phyloP scores from a whole-genome alignment of 495 filamentous ascomycete genomes.

The Penicillium steckii region DNA sequence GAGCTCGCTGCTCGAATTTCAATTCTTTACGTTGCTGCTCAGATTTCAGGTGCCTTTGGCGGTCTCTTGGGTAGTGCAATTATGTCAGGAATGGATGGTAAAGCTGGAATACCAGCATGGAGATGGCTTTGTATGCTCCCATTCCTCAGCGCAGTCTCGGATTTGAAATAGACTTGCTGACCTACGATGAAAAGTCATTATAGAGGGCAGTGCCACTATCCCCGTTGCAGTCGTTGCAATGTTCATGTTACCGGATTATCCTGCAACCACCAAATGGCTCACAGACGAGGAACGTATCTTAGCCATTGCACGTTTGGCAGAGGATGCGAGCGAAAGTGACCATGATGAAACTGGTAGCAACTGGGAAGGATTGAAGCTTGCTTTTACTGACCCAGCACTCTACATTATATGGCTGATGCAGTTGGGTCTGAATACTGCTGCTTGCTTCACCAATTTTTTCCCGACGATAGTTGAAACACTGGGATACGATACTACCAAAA shows the following conservation, averaged over 20 bases:
- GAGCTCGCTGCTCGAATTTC: slow-evolving; percentile 47
- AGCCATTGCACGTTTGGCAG: slow-evolving; percentile 37
- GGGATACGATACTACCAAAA: slow-evolving; percentile 32
- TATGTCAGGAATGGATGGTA: slow-evolving; percentile 29
- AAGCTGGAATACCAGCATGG: slow-evolving; percentile 34
- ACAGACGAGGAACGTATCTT: slow-evolving; percentile 35
- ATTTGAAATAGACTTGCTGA: background rate
- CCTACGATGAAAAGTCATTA: slow-evolving; percentile 11
- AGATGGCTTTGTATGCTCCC: slow-evolving; percentile 38
- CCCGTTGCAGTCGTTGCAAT: slow-evolving; percentile 27
- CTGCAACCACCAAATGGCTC: slow-evolving; percentile 36
- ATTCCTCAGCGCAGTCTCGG: background rate
- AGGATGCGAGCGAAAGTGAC: slow-evolving; percentile 33
- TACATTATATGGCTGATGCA: slow-evolving; percentile 39
- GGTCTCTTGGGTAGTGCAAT: slow-evolving; percentile 52
- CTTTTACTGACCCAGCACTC: slow-evolving; percentile 38
- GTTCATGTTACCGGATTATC: slow-evolving; percentile 37
- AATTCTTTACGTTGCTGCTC: slow-evolving; percentile 56
- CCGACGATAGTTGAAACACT: slow-evolving; percentile 41
- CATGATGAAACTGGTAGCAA: slow-evolving; percentile 35
- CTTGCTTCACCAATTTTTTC: slow-evolving; percentile 46
- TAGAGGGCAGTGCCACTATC: slow-evolving; percentile 31
- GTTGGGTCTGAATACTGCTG: slow-evolving; percentile 36
- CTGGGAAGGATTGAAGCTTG: slow-evolving; percentile 38
- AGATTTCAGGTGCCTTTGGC: slow-evolving; percentile 54